phyloP scores from a whole-genome alignment of 1,284 basidiomycete genomes.

The Stygiomarasmius scandens region DNA sequence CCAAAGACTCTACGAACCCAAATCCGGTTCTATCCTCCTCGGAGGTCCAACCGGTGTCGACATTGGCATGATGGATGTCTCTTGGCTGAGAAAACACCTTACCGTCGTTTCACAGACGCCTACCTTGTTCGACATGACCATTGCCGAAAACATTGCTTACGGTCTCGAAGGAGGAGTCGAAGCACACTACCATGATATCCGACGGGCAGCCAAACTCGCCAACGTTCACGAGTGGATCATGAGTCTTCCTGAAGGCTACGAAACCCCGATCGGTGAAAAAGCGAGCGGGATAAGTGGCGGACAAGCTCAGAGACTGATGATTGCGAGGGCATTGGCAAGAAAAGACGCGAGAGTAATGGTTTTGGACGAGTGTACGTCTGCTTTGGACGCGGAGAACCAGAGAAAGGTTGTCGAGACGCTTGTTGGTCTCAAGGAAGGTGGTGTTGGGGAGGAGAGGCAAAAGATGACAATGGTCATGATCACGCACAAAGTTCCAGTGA shows the following conservation, averaged over 20 bases:
- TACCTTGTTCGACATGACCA: not conserved
- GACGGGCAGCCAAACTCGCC: not conserved
- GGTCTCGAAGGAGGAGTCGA: not conserved
- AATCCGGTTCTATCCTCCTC: not conserved
- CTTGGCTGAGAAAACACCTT: not conserved
- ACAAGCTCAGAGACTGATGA: not conserved
- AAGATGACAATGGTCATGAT: constrained; percentile 56
- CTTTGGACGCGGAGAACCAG: constrained; percentile 89
- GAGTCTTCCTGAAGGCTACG: not conserved
- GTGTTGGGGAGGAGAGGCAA: no score
- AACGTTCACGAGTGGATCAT: not conserved
- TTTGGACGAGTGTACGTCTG: constrained; percentile 70
- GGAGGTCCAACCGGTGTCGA: not conserved
- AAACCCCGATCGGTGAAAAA: not conserved
- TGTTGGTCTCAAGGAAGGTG: constrained; percentile 55
- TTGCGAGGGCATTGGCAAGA: not conserved
- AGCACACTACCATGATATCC: not conserved
- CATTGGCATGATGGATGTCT: not conserved
- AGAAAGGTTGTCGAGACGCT: constrained; percentile 75
- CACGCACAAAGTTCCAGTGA: constrained; percentile 94
- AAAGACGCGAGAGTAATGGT: not conserved
- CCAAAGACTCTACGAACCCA: not conserved
- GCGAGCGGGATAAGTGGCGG: not conserved
- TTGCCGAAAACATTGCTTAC: not conserved
- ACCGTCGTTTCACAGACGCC: not conserved